Base-by-base conservation (phyloP, 805 yeast species). In the Metschnikowia gelsemii region DNA sequence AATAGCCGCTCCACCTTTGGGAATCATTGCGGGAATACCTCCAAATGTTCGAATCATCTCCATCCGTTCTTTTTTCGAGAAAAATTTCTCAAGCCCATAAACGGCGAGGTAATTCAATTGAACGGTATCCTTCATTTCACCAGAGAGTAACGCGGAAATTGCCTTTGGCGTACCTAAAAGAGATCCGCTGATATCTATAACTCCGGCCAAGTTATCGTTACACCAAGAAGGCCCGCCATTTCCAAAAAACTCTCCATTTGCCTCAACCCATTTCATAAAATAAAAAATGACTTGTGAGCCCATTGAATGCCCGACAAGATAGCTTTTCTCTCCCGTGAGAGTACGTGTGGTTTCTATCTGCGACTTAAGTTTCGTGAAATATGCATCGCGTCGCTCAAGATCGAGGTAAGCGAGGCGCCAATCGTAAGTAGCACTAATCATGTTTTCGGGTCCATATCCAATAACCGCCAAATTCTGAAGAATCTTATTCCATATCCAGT, bases 401-500 rank as follows among this genome's bases (percentile, higher is more conserved):
- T 93, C 98, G 37, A 87, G 65, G 60, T 87, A 93, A 0, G 95
- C 84, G 51, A 93, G 73, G 58, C 99, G 78, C 99, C 99, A 93
- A 62, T 93, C 99, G 62, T 93, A 93, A 1, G 96, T 76, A 1
- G 98, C 99, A 40, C 90, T 82, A 22, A 75, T 58, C 97, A 93
- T 89, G 55, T 77, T 87, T 52, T 87, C 84, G 2, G 96, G 91
- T 35, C 87, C 96, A 63, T 93, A 93, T 0, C 97, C 96, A 46
- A 93, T 78, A 0, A 87, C 97, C 2, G 96, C 95, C 50, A 93
- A 68, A 56, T 93, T 93, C 62, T 91, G 96, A n/a, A 93, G 71
- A 38, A 93, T 79, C 60, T 93, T 93, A 60, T 87, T 88, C 99
- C 99, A 93, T 55, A 93, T 87, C 99, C 99, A 93, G 62, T 93